These are phyloP conservation scores for Xenosphaeropsis pyriputrescens DNA, from an alignment of 2,329 filamentous ascomycete genomes.

Conservation along the genomic window DNA sequence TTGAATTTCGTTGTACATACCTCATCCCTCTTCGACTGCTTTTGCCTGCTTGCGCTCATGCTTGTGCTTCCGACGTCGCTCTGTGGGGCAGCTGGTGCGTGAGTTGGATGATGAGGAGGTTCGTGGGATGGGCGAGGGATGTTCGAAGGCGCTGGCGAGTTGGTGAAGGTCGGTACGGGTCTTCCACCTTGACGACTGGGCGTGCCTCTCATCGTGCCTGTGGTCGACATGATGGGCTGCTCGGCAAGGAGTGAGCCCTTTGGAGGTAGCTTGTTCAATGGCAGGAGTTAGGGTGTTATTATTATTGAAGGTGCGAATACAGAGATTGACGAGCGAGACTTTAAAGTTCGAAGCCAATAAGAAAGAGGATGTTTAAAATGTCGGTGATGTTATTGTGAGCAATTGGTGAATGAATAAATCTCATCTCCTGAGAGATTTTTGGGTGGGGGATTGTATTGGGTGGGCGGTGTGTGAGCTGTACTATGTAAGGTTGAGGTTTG, in stretches of 20 bases:
- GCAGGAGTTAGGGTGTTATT: conserved; percentile 10
- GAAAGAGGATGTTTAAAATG: too few species aligned
- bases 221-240: not conserved
- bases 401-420: too few species aligned
- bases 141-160: conserved; percentile 45
- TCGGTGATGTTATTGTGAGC: too few species aligned
- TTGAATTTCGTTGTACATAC: conserved; percentile 34
- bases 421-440: too few species aligned
- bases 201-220: conserved; percentile 50
- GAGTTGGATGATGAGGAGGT: conserved; percentile 12
- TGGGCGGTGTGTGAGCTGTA: too few species aligned
- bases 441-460: too few species aligned
- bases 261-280: conserved; percentile 6
- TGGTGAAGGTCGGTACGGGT: conserved; percentile 38
- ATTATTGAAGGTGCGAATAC: not conserved
- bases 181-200: conserved; percentile 48
- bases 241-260: too few species aligned
- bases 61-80: conserved; percentile 41
- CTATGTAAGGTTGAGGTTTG: too few species aligned
- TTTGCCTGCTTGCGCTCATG: conserved; percentile 86
- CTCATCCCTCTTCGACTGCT: conserved; percentile 97
- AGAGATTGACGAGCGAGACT: too few species aligned
- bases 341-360: too few species aligned
- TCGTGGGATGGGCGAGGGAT: conserved; percentile 65
- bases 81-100: conserved; percentile 30